Conservation (phyloP, 257 asterid genomes). For the Solanum gandarillasii region DNA sequence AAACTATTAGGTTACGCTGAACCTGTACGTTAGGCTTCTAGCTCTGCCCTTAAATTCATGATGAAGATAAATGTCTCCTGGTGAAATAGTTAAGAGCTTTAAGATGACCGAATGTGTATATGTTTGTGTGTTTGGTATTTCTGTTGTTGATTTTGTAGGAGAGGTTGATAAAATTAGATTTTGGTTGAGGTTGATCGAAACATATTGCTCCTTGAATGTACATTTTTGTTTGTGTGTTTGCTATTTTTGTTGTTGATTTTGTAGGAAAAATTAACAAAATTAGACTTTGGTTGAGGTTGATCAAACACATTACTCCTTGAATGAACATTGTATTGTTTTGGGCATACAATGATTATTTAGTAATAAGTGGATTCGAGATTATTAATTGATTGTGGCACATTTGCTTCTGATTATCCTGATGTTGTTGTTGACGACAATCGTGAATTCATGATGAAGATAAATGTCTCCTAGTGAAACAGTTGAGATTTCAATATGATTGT, state of each 20-base stretch:
- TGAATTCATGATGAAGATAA: neutral
- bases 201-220: neutral
- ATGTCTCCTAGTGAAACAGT: neutral
- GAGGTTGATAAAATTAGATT: neutral
- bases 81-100: neutral
- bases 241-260: neutral
- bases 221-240: neutral
- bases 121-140: neutral
- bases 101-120: neutral
- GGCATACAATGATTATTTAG: fast-evolving
- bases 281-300: neutral
- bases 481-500: neutral
- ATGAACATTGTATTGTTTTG: fast-evolving
- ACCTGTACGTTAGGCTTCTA: neutral
- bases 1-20: neutral
- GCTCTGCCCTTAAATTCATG: neutral
- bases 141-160: neutral
- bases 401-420: neutral
- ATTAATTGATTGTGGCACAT: neutral
- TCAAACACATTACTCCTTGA: neutral
- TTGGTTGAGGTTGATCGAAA: neutral
- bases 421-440: neutral
- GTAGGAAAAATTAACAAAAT: neutral
- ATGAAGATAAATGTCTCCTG: neutral
- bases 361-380: neutral